Base-by-base conservation (phyloP, 306 rosid genomes). In the Castanea crenata region DNA sequence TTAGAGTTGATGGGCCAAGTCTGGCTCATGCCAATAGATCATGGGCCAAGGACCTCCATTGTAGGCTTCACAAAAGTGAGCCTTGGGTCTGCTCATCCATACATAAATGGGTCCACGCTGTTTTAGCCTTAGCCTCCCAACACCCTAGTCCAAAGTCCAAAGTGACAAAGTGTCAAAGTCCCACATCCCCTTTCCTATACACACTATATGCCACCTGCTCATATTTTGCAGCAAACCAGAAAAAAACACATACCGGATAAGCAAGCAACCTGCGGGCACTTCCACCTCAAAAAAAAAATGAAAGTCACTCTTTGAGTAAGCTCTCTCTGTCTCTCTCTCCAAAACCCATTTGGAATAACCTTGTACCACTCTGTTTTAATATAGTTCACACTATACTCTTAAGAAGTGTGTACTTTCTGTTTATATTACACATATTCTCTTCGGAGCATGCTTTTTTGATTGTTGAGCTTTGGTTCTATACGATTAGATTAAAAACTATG, bases 401-500 rank as follows among this genome's bases (percentile, higher is more conserved):
- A 25, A 4, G 62, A 49, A 74, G 57, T 51, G 5, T 21, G 31
- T 14, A 21, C 18, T 65, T 14, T 2, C 54, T 41, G 29, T 41
- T 77, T n/a, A 49, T 35, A 15, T 56, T 32, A 5, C 4, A 4
- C 46, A 3, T 46, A 27, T 35, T 55, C 51, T 56, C 19, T 46
- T 21, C 7, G 52, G 34, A 34, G 54, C 34, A 69, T 81, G 86
- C 2, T 27, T 58, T 65, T 82, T 78, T 78, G 23, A 77, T 73
- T 5, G 15, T 55, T 76, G 44, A 55, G 70, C 76, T 77, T 12
- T 59, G 81, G 63, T 58, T 71, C 58, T 55, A 61, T 71, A 29
- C 72, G 4, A 76, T 16, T 65, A 71, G 74, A 81, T 64, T 55
- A 67, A 65, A 49, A 63, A 4, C 54, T 23, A 90, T 90, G 92